Evolutionary conservation across 2,329 filamentous ascomycete genomes (phyloP), one percentile per base, ranked within the genome.

Genomic region (Neoscytalidium dimidiatum): DNA sequence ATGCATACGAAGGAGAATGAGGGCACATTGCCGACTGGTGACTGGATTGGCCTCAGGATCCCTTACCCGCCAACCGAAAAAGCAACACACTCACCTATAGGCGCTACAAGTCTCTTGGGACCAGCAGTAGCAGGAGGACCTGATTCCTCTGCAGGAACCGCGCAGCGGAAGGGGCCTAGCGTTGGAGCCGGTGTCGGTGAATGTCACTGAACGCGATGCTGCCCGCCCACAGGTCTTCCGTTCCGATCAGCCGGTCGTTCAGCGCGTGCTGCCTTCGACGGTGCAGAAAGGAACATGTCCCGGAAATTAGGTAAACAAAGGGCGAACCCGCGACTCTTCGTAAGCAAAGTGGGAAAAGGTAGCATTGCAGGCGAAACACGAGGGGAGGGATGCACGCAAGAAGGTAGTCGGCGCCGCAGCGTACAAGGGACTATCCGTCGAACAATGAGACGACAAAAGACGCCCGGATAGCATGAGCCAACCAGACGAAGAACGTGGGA

Each of bases 361-460:
- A 57, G 52, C 52, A 57, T 60, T 60, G 56, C 56, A 60, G 56
- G 23, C 56, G 56, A 60, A 60, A 60, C 56, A 60, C 56, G 56
- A 60, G 41, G 21, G 14, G 28, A 60, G 41, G 28, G 17, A 11
- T 35, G 23, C 31, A n/a, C 31, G 51, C 33, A 41, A n/a, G 9
- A 7, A n/a, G 23, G 33, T 29, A 33, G 49, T 19, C 5, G 49
- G 17, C n/a, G 48, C 48, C 7, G 26, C 48, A 51, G 48, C 26
- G n/a, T 17, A 28, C 44, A n/a, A 28, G 46, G 21, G 21, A 48
- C 28, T n/a, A n/a, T n/a, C n/a, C n/a, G n/a, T n/a, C n/a, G n/a
- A 21, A 23, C n/a, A 53, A 21, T 35, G 28, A 35, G n/a, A n/a
- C n/a, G n/a, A n/a, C n/a, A n/a, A n/a, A n/a, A n/a, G n/a, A n/a